Percentiles rank a stretch among this genome's conserved stretches.
Conservation (phyloP, 768 basidiomycete species). For the Russula brevipes region DNA sequence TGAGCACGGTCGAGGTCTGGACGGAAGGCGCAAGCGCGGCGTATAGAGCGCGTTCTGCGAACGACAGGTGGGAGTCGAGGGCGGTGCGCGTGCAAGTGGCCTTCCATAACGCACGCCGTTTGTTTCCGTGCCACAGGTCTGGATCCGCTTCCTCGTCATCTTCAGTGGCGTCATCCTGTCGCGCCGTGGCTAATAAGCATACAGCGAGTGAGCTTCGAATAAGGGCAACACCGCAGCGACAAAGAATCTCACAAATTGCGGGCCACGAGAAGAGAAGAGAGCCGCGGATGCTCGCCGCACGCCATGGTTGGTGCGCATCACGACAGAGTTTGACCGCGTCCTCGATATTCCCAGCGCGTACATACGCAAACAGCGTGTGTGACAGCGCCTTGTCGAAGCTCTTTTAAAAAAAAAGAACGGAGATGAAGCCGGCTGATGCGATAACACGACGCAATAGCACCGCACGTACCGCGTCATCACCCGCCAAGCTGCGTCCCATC, state of each 20-base stretch:
- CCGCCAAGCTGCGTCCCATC: slow-evolving; percentile 44
- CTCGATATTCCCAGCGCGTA: slow-evolving; percentile 80
- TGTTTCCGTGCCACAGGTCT: slow-evolving; percentile 69
- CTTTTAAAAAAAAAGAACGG: slow-evolving; percentile 35
- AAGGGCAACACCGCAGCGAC: background rate
- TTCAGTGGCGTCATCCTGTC: slow-evolving; percentile 44
- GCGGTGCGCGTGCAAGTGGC: slow-evolving; percentile 75
- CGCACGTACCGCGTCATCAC: slow-evolving; percentile 68
- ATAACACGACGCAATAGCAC: background rate
- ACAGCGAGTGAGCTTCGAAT: background rate
- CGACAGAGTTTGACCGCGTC: slow-evolving; percentile 80
- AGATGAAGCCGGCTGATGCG: background rate
- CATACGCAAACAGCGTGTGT: slow-evolving; percentile 72
- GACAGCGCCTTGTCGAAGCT: slow-evolving; percentile 75
- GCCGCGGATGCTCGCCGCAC: slow-evolving; percentile 84
- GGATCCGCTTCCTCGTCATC: slow-evolving; percentile 40
- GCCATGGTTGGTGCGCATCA: slow-evolving; percentile 85
- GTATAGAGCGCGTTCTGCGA: slow-evolving; percentile 76
- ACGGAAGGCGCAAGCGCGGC: slow-evolving; percentile 76
- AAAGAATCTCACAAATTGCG: slow-evolving; percentile 50
- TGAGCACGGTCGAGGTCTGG: slow-evolving; percentile 59
- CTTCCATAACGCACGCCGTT: slow-evolving; percentile 81
- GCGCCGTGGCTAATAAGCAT: slow-evolving; percentile 38
- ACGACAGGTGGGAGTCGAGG: slow-evolving; percentile 53
- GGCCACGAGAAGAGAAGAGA: slow-evolving; percentile 73